Evolutionary conservation across 192 early-diverging fungal genomes (phyloP), one percentile per base, ranked within the genome.

Genomic region (Geosiphon pyriformis): DNA sequence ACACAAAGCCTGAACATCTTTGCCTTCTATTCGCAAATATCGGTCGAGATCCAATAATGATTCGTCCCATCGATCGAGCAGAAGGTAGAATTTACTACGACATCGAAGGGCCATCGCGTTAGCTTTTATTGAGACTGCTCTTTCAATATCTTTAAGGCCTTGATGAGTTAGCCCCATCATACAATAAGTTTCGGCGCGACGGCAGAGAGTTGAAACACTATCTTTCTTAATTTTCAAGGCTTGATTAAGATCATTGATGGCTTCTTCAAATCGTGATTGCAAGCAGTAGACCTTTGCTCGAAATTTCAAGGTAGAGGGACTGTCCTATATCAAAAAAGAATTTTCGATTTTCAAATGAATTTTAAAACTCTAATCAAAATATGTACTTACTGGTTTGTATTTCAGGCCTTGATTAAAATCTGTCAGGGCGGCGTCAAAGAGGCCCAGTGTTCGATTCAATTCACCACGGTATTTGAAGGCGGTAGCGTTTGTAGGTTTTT

Each of bases 201-300:
- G 20, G 25, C 53, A 55, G 18, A 55, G 53, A 20, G 53, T 55
- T 29, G 53, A 55, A 11, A 55, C 53, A 23, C 53, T 55, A 23
- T 55, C 27, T 29, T 55, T 55, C 12, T 55, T 55, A 12, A 55
- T 27, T 55, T 20, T 55, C 11, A 55, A 55, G 1, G 53, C 53
- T 55, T 29, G 20, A 20, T 55, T 23, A 22, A 55, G 53, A 55
- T 55, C 53, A 20, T 20, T 4, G 22, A 55, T 27, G 1, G 53
- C 53, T 10, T 55, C 53, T 20, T 55, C 53, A 23, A 26, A 55
- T 55, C 53, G 53, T 55, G 20, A 26, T 29, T 55, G 53, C 53
- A 55, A 29, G 23, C 20, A 55, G 25, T 55, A 55, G 1, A 55
- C 20, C 23, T 55, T 20, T 55, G 22, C 53, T 20, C 53, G 53